Percentiles rank a stretch among this genome's conserved stretches.
Conservation (phyloP, 352 stramenopile genomes). For the Thalassiosira oceanica region DNA sequence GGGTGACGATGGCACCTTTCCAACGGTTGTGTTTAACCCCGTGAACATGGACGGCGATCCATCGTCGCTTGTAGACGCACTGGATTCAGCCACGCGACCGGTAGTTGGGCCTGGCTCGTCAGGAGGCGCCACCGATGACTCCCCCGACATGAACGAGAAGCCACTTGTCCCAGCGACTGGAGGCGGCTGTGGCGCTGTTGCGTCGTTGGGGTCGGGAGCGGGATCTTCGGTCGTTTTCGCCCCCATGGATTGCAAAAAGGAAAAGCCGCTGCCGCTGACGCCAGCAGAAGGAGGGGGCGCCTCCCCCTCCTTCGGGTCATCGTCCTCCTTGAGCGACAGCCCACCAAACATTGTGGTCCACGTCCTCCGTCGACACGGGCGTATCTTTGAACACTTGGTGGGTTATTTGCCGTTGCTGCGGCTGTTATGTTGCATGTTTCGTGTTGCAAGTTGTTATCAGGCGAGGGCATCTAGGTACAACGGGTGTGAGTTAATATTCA, state of each 20-base stretch:
- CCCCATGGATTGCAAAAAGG: conserved; percentile 3
- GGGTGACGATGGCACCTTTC: not conserved
- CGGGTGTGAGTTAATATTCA: too few relatives aligned
- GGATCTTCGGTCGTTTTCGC: not conserved
- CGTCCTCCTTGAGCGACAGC: not conserved
- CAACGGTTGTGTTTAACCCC: not conserved
- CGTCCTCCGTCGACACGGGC: too few relatives aligned
- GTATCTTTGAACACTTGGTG: too few relatives aligned
- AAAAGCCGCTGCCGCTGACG: conserved; percentile 3
- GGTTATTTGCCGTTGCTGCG: too few relatives aligned
- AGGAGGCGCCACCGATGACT: not conserved
- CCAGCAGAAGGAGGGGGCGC: not conserved
- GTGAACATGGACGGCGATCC: conserved; percentile 5
- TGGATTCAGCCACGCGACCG: not conserved
- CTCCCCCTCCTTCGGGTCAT: too few relatives aligned
- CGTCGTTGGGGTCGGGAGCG: not conserved
- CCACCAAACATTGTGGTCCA: conserved; percentile 34
- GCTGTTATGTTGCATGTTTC: too few relatives aligned
- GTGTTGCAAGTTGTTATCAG: too few relatives aligned
- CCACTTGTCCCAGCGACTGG: not conserved
- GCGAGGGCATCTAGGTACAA: too few relatives aligned
- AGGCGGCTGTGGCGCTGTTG: not conserved
- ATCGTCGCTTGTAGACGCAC: not conserved
- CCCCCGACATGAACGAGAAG: conserved; percentile 7
- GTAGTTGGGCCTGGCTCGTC: not conserved